Conservation (phyloP, 2,329 filamentous ascomycete species). For the Aaosphaeria pasadenensis region DNA sequence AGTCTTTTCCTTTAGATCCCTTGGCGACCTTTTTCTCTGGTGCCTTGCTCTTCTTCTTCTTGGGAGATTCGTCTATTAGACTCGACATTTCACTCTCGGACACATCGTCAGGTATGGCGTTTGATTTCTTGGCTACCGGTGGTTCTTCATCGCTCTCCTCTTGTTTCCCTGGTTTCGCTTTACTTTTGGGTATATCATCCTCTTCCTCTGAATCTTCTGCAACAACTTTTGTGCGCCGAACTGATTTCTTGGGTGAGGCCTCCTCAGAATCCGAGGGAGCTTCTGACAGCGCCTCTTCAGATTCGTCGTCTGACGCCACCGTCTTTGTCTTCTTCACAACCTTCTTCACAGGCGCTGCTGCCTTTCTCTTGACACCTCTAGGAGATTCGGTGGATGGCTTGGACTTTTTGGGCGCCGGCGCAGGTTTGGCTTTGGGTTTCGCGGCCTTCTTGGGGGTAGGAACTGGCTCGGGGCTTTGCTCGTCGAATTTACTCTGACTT, state of each 20-base stretch:
- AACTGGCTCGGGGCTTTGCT: neutral
- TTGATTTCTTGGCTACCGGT: conserved; percentile 6
- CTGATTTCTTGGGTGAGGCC: conserved; percentile 15
- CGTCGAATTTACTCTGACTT: no score
- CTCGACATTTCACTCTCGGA: conserved; percentile 68
- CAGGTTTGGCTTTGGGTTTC: conserved; percentile 9
- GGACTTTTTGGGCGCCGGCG: conserved; percentile 17
- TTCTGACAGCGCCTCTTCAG: conserved; percentile 13
- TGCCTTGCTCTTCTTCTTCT: conserved; percentile 48
- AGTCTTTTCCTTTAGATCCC: conserved; percentile 21
- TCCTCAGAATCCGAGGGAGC: conserved; percentile 22
- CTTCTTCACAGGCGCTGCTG: conserved; percentile 24
- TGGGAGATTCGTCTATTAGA: conserved; percentile 69
- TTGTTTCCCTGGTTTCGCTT: neutral
- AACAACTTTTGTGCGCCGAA: conserved; percentile 20
- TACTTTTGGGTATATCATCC: conserved; percentile 1
- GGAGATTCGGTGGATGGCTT: conserved; percentile 5
- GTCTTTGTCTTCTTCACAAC: conserved; percentile 30
- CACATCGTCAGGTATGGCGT: conserved; percentile 6
- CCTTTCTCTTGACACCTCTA: conserved; percentile 30
- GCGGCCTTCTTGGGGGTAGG: conserved; percentile 11
- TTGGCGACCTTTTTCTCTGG: conserved; percentile 18
- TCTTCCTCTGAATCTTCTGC: conserved; percentile 21
- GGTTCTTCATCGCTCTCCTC: conserved; percentile 14
- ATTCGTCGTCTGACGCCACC: conserved; percentile 23